Conservation (phyloP, 352 stramenopile species). For the Phytopythium montanum region DNA sequence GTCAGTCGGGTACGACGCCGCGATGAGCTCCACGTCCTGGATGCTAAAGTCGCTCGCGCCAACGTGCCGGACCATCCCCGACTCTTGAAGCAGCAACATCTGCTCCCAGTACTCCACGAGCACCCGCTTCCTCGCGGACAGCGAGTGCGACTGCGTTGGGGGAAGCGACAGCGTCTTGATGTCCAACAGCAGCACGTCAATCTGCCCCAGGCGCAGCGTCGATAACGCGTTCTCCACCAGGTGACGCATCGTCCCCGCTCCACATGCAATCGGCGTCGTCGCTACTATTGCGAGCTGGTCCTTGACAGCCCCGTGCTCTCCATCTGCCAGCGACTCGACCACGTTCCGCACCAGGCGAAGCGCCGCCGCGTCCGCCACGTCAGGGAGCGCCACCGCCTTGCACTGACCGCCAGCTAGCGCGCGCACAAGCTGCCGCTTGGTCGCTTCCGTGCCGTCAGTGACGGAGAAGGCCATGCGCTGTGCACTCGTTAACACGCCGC, state of each 20-base stretch:
- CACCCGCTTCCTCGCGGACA: constrained; percentile 35
- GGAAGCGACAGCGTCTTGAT: constrained; percentile 14
- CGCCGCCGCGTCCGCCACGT: constrained; percentile 21
- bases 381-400: constrained; percentile 27
- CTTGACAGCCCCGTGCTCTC: constrained; percentile 25
- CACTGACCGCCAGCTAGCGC: constrained; percentile 32
- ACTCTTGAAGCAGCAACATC: constrained; percentile 31
- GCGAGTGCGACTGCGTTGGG: neutral
- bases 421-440: constrained; percentile 22
- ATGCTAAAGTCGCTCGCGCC: constrained; percentile 42
- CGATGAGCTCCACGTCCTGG: constrained; percentile 59
- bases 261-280: constrained; percentile 19
- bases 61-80: constrained; percentile 32
- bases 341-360: constrained; percentile 23
- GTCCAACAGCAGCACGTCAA: constrained; percentile 45
- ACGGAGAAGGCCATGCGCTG: constrained; percentile 57
- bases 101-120: constrained; percentile 42
- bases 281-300: constrained; percentile 25
- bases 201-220: constrained; percentile 27
- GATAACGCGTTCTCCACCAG: constrained; percentile 25
- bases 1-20: constrained; percentile 21
- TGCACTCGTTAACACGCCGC: constrained; percentile 29
- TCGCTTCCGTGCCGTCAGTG: constrained; percentile 12
- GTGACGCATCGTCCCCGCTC: constrained; percentile 11
- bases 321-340: constrained; percentile 22